A percentile compares a stretch with the other conserved stretches of the same genome.
phyloP scores from a whole-genome alignment of 1,284 basidiomycete genomes.

The Vanrija sp. region DNA sequence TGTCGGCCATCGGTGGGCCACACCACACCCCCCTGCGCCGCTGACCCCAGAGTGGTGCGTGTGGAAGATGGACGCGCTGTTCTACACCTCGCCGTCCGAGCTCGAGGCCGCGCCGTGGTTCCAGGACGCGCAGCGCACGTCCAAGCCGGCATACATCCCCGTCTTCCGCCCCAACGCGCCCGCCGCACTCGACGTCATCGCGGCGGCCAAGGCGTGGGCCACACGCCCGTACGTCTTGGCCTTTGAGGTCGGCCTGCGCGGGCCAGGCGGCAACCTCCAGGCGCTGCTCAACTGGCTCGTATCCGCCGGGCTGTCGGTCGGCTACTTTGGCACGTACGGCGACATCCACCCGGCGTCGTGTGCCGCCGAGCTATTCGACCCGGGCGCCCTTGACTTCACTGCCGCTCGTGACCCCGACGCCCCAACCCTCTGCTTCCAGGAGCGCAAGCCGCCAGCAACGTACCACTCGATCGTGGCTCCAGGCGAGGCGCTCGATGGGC shows the following conservation, averaged over 20 bases:
- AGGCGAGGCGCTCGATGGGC: not conserved
- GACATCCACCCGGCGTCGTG: not conserved
- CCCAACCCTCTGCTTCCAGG: no score
- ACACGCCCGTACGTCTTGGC: not conserved
- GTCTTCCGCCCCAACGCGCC: not conserved
- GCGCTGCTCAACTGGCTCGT: not conserved
- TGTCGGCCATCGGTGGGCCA: not conserved
- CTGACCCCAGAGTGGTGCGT: slow-evolving; percentile 1
- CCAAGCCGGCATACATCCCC: not conserved
- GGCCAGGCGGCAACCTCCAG: not conserved
- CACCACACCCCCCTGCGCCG: not conserved
- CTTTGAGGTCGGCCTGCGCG: not conserved
- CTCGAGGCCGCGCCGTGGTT: slow-evolving; percentile 1
- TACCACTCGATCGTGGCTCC: not conserved
- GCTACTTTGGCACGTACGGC: not conserved
- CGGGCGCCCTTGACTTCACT: not conserved
- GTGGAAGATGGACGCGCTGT: not conserved
- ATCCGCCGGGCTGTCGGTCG: not conserved
- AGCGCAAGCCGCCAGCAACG: not conserved
- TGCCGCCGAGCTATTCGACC: not conserved
- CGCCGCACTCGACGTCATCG: not conserved
- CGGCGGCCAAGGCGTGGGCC: not conserved
- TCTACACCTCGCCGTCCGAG: not conserved
- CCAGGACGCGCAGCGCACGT: not conserved
- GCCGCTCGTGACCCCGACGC: not conserved